A percentile compares a stretch with the other conserved stretches of the same genome.
phyloP scores from a whole-genome alignment of 257 asterid genomes.

The Nicotiana attenuata region DNA sequence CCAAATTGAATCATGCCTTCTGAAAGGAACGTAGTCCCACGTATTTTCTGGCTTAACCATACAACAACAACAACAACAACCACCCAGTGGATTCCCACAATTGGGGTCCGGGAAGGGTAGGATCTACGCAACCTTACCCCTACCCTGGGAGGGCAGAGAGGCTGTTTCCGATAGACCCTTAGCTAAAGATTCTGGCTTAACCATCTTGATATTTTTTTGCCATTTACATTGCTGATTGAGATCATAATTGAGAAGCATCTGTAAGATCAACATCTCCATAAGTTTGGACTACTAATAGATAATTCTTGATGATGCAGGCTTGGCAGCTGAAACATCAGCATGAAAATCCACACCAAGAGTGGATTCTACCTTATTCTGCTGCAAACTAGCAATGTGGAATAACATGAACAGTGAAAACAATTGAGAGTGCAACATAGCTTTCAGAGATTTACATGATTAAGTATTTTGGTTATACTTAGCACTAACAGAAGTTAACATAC shows the following conservation, averaged over 20 bases:
- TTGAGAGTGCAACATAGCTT: background rate
- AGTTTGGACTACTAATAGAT: background rate
- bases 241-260: background rate
- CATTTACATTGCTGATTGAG: background rate
- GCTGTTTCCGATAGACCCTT: too few relatives aligned
- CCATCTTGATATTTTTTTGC: background rate
- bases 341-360: slow-evolving; percentile 25
- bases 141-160: too few relatives aligned
- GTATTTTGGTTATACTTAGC: background rate
- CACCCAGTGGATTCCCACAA: too few relatives aligned
- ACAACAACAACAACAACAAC: too few relatives aligned
- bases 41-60: background rate
- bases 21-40: background rate
- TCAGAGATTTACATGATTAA: background rate
- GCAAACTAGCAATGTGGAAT: slow-evolving; percentile 12
- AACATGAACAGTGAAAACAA: background rate
- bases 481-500: background rate
- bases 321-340: slow-evolving; percentile 37
- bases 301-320: slow-evolving; percentile 31
- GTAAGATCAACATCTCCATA: background rate
- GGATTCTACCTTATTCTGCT: slow-evolving; percentile 32
- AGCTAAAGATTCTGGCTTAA: background rate
- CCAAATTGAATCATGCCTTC: background rate
- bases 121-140: too few relatives aligned
- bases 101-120: too few relatives aligned